Conservation (phyloP, 441 rosid species). For the Manihot esculenta region DNA sequence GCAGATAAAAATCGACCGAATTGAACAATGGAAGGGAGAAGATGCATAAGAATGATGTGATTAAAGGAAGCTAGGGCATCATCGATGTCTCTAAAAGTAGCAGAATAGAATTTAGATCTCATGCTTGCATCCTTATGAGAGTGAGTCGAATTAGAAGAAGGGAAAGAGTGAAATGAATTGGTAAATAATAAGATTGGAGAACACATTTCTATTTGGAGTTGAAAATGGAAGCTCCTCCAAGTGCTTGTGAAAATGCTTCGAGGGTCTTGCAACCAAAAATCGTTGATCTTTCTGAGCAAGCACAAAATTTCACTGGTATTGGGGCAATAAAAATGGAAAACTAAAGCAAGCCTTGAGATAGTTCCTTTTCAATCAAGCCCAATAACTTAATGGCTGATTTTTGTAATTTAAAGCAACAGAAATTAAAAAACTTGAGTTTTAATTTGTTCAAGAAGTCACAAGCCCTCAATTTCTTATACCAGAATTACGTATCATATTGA, state of each 20-base stretch:
- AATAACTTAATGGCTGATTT: too few species aligned
- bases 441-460: neutral
- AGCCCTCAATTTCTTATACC: neutral
- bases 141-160: neutral
- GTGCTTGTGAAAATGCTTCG: too few species aligned
- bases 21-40: neutral
- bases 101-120: neutral
- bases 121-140: neutral
- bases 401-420: too few species aligned
- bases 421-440: too few species aligned
- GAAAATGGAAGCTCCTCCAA: neutral
- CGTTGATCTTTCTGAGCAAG: too few species aligned
- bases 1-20: slow-evolving; percentile 7
- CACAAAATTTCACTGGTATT: too few species aligned
- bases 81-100: slow-evolving; percentile 3
- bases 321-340: too few species aligned
- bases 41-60: neutral
- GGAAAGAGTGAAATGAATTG: neutral
- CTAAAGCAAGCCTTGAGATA: too few species aligned
- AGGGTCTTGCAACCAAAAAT: too few species aligned
- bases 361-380: too few species aligned
- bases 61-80: slow-evolving; percentile 15
- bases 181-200: neutral
- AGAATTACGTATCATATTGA: neutral
- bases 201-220: neutral